Evolutionary conservation across 2,329 filamentous ascomycete species (phyloP), one percentile per base, ranked within the genome.

Genomic region (Fusarium armeniacum): DNA sequence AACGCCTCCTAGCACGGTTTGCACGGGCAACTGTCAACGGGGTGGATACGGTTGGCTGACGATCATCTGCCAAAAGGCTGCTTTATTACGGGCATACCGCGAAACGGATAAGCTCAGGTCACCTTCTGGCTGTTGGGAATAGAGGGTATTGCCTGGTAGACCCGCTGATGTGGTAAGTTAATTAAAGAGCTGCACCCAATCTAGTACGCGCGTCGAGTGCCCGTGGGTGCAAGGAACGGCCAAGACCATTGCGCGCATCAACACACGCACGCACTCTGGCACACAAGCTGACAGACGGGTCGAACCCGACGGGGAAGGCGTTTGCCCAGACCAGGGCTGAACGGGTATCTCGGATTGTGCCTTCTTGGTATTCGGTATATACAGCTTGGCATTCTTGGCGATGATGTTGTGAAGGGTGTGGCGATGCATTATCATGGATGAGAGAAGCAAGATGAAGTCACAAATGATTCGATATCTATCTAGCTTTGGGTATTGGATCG

Each of bases 191-290:
- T 61, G 45, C 60, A 57, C n/a, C 65, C 66, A 69, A 69, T 68
- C 32, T 54, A 58, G 43, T 44, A 20, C 22, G 22, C 35, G 47
- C 43, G n/a, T 53, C 38, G 2, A 43, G 55, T 56, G 46, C 66
- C 61, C 66, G 66, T 69, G 65, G 66, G 44, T 66, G 43, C 47
- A 69, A 62, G 47, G 65, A 69, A 62, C 65, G 61, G 66, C 38
- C 43, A 63, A 63, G 58, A 63, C 38, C 26, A 28, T 51, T 44
- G 22, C 15, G 24, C 41, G 41, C 41, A 44, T 44, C 41, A 28
- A 44, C n/a, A 20, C 38, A 44, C 41, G 36, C 36, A 44, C 41
- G 41, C 40, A n/a, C 40, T 22, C 40, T 40, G 32, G 52, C 43
- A 26, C 28, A 18, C 20, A 40, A 57, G 58, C 32, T 52, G 62